Evolutionary conservation across 2,329 filamentous ascomycete species (phyloP).

Genomic region (Ascocoryne sarcoides): DNA sequence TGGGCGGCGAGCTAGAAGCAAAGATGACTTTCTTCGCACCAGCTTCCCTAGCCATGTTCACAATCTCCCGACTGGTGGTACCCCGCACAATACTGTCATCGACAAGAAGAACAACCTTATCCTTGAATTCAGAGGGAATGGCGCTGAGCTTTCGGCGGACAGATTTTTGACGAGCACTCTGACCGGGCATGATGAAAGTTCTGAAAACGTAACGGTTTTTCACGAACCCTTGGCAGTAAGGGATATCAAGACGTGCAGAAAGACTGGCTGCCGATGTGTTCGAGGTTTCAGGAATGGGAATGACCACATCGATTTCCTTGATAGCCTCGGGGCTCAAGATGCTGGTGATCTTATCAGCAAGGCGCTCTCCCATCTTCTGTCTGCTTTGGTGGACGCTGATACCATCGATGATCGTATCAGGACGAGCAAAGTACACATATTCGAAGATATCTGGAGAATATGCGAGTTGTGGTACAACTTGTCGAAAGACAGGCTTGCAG

Average conservation of each 20-base stretch:
- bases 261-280: conserved; percentile 73
- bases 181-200: conserved; percentile 81
- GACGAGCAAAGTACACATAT: conserved; percentile 78
- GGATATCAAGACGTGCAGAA: conserved; percentile 66
- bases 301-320: conserved; percentile 72
- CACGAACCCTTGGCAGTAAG: conserved; percentile 73
- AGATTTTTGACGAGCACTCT: conserved; percentile 71
- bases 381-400: conserved; percentile 79
- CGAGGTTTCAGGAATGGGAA: conserved; percentile 76
- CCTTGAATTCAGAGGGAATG: conserved; percentile 77
- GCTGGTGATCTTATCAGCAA: conserved; percentile 63
- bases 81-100: conserved; percentile 88
- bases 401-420: conserved; percentile 76
- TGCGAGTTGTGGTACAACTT: conserved; percentile 57
- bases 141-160: conserved; percentile 85
- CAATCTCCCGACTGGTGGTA: conserved; percentile 71
- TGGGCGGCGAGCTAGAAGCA: conserved; percentile 71
- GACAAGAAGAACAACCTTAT: conserved; percentile 71
- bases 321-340: conserved; percentile 61
- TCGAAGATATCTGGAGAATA: conserved; percentile 86
- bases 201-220: conserved; percentile 87
- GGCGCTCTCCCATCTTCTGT: conserved; percentile 76
- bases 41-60: conserved; percentile 76
- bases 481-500: conserved; percentile 60
- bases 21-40: conserved; percentile 78